Evolutionary conservation across 768 basidiomycete species (phyloP), one percentile per base, ranked within the genome.

Genomic region (Neoboletus brunneissimus): DNA sequence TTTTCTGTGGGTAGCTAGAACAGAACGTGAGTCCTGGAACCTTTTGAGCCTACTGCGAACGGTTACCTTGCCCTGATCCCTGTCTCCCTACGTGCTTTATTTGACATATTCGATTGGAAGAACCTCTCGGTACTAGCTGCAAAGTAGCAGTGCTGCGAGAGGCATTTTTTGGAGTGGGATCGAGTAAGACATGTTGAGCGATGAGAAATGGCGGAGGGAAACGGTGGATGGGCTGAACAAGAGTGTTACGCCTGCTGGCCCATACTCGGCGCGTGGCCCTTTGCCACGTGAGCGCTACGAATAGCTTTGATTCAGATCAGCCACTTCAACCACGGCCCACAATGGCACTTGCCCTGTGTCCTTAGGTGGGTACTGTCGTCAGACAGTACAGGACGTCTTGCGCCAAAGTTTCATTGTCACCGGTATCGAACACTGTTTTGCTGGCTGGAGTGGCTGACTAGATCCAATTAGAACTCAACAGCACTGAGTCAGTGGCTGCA

Each of bases 171-270:
- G 56, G 40, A 27, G 47, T 35, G 40, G 55, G 57, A 67, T 62
- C 50, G 22, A 55, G 56, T 40, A 37, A 38, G 41, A 51, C 58
- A 57, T 58, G 59, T 51, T 48, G 66, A 55, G 53, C 60, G 66
- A 72, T 70, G 69, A 66, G 64, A 65, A 65, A 59, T 42, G 52
- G 61, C 38, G 57, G 68, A 67, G 62, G 61, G 68, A 61, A 63
- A 60, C 41, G 51, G 64, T 72, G 68, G 59, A 70, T 65, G 68
- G 54, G 54, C 65, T 61, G 70, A 61, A 70, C 68, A 70, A 72
- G 68, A 67, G 64, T 68, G 66, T 64, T 68, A 64, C 60, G 62
- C 66, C 68, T 62, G 55, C 64, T 68, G 60, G 58, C 53, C 66
- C 61, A 58, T 68, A 59, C 69, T 61, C 63, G 59, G 67, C 58